Percentiles rank a stretch among this genome's conserved stretches.
These are phyloP conservation scores for Cytospora leucostoma DNA, from an alignment of 2,329 filamentous ascomycete genomes.

Conservation along the genomic window DNA sequence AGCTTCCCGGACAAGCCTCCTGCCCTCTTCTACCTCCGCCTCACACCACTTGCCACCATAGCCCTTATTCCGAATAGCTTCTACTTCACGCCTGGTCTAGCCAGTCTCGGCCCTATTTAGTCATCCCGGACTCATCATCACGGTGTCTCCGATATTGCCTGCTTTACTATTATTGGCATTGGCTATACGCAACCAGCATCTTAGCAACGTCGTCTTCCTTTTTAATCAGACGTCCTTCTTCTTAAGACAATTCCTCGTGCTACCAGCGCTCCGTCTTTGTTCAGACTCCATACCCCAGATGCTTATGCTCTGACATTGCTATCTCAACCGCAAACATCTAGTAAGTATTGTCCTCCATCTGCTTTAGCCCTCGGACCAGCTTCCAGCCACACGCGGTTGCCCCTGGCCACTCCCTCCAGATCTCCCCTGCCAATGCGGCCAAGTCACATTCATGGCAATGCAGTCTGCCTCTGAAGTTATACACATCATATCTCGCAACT, in stretches of 20 bases:
- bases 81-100: constrained; percentile 16
- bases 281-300: constrained; percentile 4
- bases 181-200: constrained; percentile 12
- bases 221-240: constrained; percentile 22
- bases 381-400: not conserved
- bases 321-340: constrained; percentile 17
- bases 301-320: constrained; percentile 4
- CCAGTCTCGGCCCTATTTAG: constrained; percentile 14
- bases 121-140: constrained; percentile 24
- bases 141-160: constrained; percentile 30
- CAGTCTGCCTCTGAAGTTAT: constrained; percentile 18
- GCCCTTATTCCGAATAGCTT: constrained; percentile 17
- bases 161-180: constrained; percentile 25
- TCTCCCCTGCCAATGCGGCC: constrained; percentile 9
- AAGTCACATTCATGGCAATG: constrained; percentile 18
- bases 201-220: constrained; percentile 23
- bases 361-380: constrained; percentile 3
- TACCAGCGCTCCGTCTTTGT: constrained; percentile 5
- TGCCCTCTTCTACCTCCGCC: constrained; percentile 11
- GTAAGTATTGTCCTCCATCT: constrained; percentile 23
- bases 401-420: constrained; percentile 9
- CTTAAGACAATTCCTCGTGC: constrained; percentile 12
- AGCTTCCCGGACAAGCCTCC: constrained; percentile 12
- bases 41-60: constrained; percentile 14
- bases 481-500: constrained; percentile 25